These are phyloP conservation scores for Trichoderma aggressivum DNA, from an alignment of 2,329 filamentous ascomycete species.

Conservation along the genomic window DNA sequence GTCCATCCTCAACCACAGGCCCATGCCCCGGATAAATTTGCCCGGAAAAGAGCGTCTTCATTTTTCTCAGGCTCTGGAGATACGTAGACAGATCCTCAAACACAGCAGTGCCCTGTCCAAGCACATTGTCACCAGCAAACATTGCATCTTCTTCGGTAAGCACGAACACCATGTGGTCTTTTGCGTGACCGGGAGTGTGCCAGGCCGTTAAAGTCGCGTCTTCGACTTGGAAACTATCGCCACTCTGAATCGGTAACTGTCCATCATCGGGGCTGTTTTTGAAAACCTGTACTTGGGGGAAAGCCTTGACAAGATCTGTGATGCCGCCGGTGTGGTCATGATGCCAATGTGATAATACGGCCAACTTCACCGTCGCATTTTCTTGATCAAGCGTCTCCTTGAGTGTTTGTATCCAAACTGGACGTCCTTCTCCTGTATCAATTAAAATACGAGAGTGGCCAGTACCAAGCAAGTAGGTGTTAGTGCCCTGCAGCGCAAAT, in stretches of 20 bases:
- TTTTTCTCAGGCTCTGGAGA: conserved; percentile 63
- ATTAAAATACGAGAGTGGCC: conserved; percentile 73
- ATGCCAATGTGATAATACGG: conserved; percentile 90
- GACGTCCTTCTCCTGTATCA: conserved; percentile 82
- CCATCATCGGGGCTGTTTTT: conserved; percentile 59
- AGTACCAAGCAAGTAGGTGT: conserved; percentile 87
- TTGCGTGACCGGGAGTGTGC: conserved; percentile 65
- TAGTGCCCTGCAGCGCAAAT: conserved; percentile 74
- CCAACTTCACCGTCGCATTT: conserved; percentile 62
- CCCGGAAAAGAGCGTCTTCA: conserved; percentile 63
- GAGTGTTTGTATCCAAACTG: conserved; percentile 68
- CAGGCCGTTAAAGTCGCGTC: conserved; percentile 66
- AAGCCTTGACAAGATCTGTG: conserved; percentile 60
- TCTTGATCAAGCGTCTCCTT: conserved; percentile 63
- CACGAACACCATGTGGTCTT: conserved; percentile 77
- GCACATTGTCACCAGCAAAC: conserved; percentile 85
- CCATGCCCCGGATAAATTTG: conserved; percentile 88
- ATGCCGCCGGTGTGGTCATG: conserved; percentile 80
- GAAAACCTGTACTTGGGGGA: conserved; percentile 60
- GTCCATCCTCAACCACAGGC: conserved; percentile 69
- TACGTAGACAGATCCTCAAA: conserved; percentile 75
- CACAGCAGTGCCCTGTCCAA: conserved; percentile 82
- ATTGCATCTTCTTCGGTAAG: conserved; percentile 76
- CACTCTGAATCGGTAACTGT: conserved; percentile 47
- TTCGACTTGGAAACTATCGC: conserved; percentile 52